Conservation (phyloP, 1,284 basidiomycete species). For the Trametes pubescens region DNA sequence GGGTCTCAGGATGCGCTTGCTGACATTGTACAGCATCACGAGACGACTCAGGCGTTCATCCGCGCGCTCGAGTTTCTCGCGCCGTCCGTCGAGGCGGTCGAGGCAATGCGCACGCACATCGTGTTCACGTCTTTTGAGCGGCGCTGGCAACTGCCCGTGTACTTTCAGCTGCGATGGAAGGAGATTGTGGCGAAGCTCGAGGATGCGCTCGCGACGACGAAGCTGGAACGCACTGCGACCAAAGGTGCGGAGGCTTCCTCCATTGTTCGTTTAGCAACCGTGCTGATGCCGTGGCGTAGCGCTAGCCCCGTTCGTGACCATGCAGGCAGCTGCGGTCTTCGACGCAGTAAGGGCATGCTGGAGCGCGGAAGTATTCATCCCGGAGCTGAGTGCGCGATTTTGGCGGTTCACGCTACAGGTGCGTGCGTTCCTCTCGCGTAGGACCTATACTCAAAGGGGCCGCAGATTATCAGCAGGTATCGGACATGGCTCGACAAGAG, state of each 20-base stretch:
- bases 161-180: conserved; percentile 98
- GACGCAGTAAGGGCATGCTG: conserved; percentile 81
- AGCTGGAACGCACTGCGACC: conserved; percentile 50
- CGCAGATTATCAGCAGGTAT: conserved; percentile 81
- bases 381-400: conserved; percentile 82
- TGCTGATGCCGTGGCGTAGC: conserved; percentile 24
- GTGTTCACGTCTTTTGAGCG: conserved; percentile 79
- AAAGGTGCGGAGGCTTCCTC: conserved; percentile 41
- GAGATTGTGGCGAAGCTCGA: conserved; percentile 87
- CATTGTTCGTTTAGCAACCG: background rate
- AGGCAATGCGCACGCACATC: conserved; percentile 75
- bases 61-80: conserved; percentile 84
- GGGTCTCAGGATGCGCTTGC: background rate
- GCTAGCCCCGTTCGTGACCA: conserved; percentile 54
- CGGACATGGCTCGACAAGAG: conserved; percentile 72
- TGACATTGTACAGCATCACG: conserved; percentile 68
- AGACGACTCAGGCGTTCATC: conserved; percentile 87
- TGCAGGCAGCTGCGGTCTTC: conserved; percentile 78
- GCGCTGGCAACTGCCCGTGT: conserved; percentile 95
- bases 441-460: background rate
- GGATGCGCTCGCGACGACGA: conserved; percentile 59
- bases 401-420: conserved; percentile 92
- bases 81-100: conserved; percentile 76
- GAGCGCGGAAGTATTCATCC: conserved; percentile 85
- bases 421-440: background rate